These are phyloP conservation scores for Colletotrichum somersetense DNA, from an alignment of 2,329 filamentous ascomycete genomes.

Conservation along the genomic window DNA sequence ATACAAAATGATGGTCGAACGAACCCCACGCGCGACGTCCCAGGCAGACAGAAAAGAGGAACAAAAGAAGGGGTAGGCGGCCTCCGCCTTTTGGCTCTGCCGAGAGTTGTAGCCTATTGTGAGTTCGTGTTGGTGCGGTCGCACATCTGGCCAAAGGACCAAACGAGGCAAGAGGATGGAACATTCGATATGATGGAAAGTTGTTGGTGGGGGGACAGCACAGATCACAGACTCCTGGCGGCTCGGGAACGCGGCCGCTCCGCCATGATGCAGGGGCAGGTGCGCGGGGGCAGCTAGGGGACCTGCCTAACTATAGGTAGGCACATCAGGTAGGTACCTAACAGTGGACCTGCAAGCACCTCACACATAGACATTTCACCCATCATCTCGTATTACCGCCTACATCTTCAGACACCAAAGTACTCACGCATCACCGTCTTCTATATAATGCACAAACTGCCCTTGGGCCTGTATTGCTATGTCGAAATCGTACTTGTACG, in stretches of 20 bases:
- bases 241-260: neutral
- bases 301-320: no score
- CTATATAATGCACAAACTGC: constrained; percentile 17
- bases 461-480: constrained; percentile 37
- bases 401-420: no score
- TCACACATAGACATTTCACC: no score
- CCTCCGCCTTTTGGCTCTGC: neutral
- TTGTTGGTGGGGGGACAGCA: no score
- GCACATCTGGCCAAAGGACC: neutral
- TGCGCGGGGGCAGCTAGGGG: neutral
- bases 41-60: neutral
- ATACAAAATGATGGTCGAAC: neutral
- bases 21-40: neutral
- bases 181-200: neutral
- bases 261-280: neutral
- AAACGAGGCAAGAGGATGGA: neutral
- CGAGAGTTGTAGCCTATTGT: neutral
- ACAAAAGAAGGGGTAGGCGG: neutral
- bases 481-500: constrained; percentile 42
- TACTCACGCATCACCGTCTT: no score
- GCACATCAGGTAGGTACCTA: no score
- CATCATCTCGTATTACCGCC: no score
- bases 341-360: no score
- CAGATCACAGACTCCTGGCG: no score
- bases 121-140: constrained; percentile 1